phyloP scores from a whole-genome alignment of 352 stramenopile genomes.

The Pelagophyceae sp. region DNA sequence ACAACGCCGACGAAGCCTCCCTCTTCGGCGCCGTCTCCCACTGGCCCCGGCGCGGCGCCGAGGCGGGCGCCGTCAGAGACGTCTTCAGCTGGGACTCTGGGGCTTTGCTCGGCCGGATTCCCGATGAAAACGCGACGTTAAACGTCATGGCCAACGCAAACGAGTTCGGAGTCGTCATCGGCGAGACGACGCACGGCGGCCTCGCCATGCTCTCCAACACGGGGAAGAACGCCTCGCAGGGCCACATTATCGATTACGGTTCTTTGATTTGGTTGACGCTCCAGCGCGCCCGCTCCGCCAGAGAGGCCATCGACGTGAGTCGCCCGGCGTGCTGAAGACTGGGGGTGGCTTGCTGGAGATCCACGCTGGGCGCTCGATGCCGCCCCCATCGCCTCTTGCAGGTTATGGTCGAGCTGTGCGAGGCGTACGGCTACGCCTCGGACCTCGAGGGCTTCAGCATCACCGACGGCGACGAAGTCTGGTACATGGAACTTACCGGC shows the following conservation, averaged over 20 bases:
- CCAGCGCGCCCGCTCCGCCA: conserved; percentile 42
- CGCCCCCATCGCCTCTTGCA: too few relatives aligned
- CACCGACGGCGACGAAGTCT: conserved; percentile 48
- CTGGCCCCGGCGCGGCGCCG: conserved; percentile 37
- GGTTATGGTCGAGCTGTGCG: conserved; percentile 44
- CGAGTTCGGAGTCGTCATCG: conserved; percentile 50
- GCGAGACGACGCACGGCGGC: conserved; percentile 54
- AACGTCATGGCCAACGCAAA: conserved; percentile 57
- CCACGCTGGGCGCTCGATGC: too few relatives aligned
- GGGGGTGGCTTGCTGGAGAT: too few relatives aligned
- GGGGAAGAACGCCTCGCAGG: conserved; percentile 24
- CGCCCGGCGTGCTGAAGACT: too few relatives aligned
- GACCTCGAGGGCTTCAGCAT: conserved; percentile 49
- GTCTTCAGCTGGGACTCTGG: conserved; percentile 51
- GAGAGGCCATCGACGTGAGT: conserved; percentile 45
- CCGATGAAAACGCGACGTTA: conserved; percentile 40
- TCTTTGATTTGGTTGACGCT: conserved; percentile 54
- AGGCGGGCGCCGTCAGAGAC: conserved; percentile 21
- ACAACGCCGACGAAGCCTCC: conserved; percentile 46
- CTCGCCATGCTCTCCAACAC: conserved; percentile 31
- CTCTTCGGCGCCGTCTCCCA: conserved; percentile 47
- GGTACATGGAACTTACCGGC: conserved; percentile 57
- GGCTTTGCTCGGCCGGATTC: conserved; percentile 43
- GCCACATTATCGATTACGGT: conserved; percentile 52
- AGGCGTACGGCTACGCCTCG: conserved; percentile 49